Conservation (phyloP, 129 eudicot genomes). For the Erigeron canadensis region DNA sequence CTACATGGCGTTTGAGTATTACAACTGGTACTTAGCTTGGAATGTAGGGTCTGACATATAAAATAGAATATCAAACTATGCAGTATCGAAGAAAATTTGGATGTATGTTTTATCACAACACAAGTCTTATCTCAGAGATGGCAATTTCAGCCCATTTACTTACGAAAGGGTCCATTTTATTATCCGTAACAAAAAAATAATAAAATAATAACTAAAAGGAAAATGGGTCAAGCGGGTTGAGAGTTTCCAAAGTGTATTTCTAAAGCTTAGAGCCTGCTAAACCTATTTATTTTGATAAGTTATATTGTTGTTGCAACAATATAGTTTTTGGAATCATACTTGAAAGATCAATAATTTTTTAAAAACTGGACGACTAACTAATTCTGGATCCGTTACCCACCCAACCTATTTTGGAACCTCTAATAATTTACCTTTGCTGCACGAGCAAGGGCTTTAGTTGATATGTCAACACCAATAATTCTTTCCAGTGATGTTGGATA, state of each 20-base stretch:
- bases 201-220: background rate
- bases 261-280: background rate
- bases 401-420: background rate
- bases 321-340: background rate
- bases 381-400: background rate
- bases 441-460: constrained; percentile 69
- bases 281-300: background rate
- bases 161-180: background rate
- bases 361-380: background rate
- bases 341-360: background rate
- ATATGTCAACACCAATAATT: constrained; percentile 89
- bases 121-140: background rate
- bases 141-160: background rate
- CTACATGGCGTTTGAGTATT: constrained; percentile 31
- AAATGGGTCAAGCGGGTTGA: background rate
- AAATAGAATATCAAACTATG: constrained; percentile 7
- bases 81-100: background rate
- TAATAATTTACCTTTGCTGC: constrained; percentile 79
- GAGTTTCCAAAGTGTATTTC: background rate
- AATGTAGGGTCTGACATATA: constrained; percentile 58
- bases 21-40: constrained; percentile 51
- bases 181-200: background rate
- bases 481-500: constrained; percentile 76
- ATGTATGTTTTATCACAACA: background rate
- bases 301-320: background rate